Conservation (phyloP, 441 rosid genomes). For the Isatis lusitanica region DNA sequence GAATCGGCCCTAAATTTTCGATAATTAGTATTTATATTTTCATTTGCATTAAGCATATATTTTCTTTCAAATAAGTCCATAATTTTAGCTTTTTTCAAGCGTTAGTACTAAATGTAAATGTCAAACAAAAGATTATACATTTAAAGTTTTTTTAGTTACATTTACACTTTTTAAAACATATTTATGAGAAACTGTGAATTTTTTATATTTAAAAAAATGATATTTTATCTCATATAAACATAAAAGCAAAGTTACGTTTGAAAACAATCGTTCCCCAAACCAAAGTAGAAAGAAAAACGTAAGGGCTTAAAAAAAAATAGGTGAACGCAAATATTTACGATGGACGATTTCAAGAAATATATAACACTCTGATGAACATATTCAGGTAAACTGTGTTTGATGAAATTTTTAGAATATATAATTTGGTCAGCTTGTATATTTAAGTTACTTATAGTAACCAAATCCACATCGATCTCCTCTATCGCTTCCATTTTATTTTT, state of each 20-base stretch:
- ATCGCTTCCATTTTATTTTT: not conserved
- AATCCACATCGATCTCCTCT: not conserved
- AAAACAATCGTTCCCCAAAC: not conserved
- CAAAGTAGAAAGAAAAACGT: not conserved
- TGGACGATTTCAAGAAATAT: not conserved
- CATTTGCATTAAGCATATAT: not conserved
- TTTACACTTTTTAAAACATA: not conserved
- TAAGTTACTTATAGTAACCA: not conserved
- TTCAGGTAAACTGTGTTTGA: slow-evolving; percentile 1
- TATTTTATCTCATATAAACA: not conserved
- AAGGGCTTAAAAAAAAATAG: not conserved
- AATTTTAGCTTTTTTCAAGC: not conserved
- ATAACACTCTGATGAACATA: not conserved
- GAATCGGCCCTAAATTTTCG: not conserved
- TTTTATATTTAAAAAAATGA: not conserved
- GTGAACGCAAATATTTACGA: not conserved
- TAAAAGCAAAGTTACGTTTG: not conserved
- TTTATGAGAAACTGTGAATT: not conserved
- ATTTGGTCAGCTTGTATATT: not conserved
- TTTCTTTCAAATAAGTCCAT: not conserved
- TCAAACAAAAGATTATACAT: not conserved
- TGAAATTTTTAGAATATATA: not conserved
- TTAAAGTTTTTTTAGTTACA: not conserved
- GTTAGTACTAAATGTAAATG: not conserved
- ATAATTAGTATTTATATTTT: not conserved